Conservation (phyloP, 106 monocot species). For the Amphibolis antarctica region DNA sequence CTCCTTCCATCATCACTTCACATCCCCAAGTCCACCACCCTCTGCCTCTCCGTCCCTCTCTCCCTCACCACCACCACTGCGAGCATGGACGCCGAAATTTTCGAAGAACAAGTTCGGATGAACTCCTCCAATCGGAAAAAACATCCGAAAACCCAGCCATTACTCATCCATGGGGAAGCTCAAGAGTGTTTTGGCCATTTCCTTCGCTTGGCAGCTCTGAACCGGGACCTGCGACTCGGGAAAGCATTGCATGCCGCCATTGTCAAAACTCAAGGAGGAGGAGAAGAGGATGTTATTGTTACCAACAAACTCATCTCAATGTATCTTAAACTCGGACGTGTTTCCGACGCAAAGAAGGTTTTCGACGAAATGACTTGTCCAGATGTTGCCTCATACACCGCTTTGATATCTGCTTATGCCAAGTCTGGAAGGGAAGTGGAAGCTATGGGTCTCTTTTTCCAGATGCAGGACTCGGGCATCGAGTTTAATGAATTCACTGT, state of each 20-base stretch:
- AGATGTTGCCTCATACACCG: constrained; percentile 49
- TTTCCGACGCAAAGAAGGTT: constrained; percentile 38
- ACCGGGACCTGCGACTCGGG: constrained; percentile 31
- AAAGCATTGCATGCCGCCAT: constrained; percentile 35
- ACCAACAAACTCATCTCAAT: constrained; percentile 42
- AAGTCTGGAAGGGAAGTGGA: constrained; percentile 19
- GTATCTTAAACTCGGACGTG: constrained; percentile 36
- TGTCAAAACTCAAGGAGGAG: constrained; percentile 20
- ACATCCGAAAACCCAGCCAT: background rate
- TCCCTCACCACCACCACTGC: background rate
- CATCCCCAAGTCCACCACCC: constrained; percentile 1
- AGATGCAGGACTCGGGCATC: constrained; percentile 33
- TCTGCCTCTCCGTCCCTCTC: background rate
- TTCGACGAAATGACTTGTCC: constrained; percentile 40
- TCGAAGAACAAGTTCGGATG: background rate
- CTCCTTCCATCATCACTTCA: background rate
- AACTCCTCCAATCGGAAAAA: background rate
- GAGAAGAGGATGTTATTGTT: constrained; percentile 9
- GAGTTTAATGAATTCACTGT: constrained; percentile 43
- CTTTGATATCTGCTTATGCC: constrained; percentile 52
- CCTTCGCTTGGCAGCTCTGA: constrained; percentile 35
- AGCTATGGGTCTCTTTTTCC: constrained; percentile 28
- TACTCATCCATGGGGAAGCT: background rate
- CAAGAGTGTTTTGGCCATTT: constrained; percentile 7
- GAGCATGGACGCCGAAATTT: background rate